Percentiles rank a stretch among this genome's conserved stretches.
These are phyloP conservation scores for Pseudognaphalium luteoalbum DNA, from an alignment of 129 eudicot species.

Conservation along the genomic window DNA sequence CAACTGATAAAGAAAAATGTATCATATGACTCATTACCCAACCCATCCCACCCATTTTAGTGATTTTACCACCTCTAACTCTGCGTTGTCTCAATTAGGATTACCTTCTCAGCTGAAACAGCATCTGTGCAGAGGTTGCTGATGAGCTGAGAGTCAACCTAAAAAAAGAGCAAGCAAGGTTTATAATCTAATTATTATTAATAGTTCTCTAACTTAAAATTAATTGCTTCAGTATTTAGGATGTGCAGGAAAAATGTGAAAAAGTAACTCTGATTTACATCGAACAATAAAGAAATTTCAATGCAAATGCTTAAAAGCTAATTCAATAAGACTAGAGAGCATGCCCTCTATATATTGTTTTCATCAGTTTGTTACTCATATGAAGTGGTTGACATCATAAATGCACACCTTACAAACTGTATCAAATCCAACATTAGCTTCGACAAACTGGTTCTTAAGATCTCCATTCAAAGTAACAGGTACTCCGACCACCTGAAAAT, in stretches of 20 bases:
- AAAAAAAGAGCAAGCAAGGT: conserved; percentile 20
- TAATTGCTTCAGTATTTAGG: neutral
- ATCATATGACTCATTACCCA: no score
- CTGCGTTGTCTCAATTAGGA: neutral
- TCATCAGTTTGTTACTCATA: neutral
- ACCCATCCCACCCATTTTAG: no score
- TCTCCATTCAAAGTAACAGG: conserved; percentile 99
- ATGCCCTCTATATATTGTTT: neutral
- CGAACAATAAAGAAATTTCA: neutral
- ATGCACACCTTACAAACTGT: conserved; percentile 63
- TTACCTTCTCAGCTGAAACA: conserved; percentile 95
- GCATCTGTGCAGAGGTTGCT: conserved; percentile 99
- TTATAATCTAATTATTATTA: neutral
- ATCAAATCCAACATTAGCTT: conserved; percentile 94
- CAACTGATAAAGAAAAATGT: no score
- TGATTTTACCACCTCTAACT: no score
- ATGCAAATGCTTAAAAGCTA: conserved; percentile 1
- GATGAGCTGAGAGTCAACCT: conserved; percentile 92
- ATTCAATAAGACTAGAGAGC: neutral
- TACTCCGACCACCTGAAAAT: conserved; percentile 84
- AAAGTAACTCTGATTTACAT: neutral
- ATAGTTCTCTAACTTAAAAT: neutral
- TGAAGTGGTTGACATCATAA: neutral
- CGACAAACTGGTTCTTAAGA: conserved; percentile 96
- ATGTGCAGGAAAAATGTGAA: neutral